Evolutionary conservation across 805 yeast species (phyloP).

Genomic region (Saturnispora diversa): DNA sequence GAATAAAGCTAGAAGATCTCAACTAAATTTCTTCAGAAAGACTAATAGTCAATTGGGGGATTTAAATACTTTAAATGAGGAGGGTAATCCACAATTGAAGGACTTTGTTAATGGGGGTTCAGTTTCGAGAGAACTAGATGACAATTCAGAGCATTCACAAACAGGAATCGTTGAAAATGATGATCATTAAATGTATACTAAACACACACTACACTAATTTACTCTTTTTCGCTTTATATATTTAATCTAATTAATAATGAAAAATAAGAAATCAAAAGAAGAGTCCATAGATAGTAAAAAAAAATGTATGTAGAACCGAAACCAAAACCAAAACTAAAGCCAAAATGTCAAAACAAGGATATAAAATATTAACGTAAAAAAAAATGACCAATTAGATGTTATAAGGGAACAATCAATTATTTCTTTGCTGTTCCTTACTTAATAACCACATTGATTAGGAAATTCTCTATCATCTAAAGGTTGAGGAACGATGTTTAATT

Average conservation of each 20-base stretch:
- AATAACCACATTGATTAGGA: slow-evolving; percentile 28
- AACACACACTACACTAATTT: neutral
- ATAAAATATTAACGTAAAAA: no score
- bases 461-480: slow-evolving; percentile 42
- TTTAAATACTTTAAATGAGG: slow-evolving; percentile 8
- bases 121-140: slow-evolving; percentile 4
- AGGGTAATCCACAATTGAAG: slow-evolving; percentile 3
- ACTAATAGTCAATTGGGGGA: neutral
- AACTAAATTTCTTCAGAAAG: slow-evolving; percentile 21
- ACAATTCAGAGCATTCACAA: slow-evolving; percentile 8
- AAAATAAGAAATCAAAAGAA: neutral
- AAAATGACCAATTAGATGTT: neutral
- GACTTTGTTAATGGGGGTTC: slow-evolving; percentile 2
- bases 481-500: slow-evolving; percentile 64
- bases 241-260: neutral
- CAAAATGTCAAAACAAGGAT: no score
- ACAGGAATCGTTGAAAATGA: slow-evolving; percentile 8
- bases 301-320: neutral
- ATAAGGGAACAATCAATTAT: neutral
- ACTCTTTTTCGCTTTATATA: neutral
- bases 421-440: neutral
- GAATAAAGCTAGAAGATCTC: slow-evolving; percentile 32
- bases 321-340: neutral
- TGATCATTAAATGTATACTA: neutral
- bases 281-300: neutral